A percentile compares a stretch with the other conserved stretches of the same genome.
phyloP scores from a whole-genome alignment of 192 early-diverging fungal species.

The Dispira parvispora region DNA sequence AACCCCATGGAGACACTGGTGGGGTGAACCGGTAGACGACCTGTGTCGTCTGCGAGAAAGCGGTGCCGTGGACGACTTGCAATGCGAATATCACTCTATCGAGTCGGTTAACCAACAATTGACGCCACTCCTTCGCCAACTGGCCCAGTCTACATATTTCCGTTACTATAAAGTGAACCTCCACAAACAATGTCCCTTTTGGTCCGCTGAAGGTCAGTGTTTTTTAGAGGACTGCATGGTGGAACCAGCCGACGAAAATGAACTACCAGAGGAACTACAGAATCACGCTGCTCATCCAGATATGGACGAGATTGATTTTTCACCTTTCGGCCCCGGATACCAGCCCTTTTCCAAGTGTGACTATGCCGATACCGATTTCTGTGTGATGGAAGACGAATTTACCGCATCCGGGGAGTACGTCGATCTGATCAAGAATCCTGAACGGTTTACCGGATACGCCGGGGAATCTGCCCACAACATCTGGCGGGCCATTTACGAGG shows the following conservation, averaged over 20 bases:
- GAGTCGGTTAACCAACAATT: conserved; percentile 62
- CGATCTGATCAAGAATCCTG: conserved; percentile 80
- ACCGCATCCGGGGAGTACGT: conserved; percentile 67
- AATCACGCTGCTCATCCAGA: conserved; percentile 20
- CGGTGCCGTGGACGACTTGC: conserved; percentile 37
- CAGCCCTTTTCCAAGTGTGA: conserved; percentile 16
- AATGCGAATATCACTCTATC: conserved; percentile 55
- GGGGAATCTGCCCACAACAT: conserved; percentile 75
- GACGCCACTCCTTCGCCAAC: conserved; percentile 41
- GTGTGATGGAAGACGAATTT: conserved; percentile 65
- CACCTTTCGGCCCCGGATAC: conserved; percentile 32
- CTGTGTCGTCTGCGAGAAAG: conserved; percentile 25
- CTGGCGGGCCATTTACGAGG: conserved; percentile 93
- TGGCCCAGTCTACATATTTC: conserved; percentile 81
- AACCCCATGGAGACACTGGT: neutral
- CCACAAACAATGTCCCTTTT: conserved; percentile 78
- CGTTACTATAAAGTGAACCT: conserved; percentile 81
- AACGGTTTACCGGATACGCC: conserved; percentile 91
- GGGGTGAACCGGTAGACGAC: neutral
- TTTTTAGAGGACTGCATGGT: conserved; percentile 74
- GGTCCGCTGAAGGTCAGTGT: conserved; percentile 71
- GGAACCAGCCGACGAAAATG: conserved; percentile 55
- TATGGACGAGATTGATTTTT: conserved; percentile 55
- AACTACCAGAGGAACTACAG: conserved; percentile 22
- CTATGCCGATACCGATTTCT: conserved; percentile 70